phyloP scores from a whole-genome alignment of 768 basidiomycete genomes.

The Macrolepiota albuminosa region DNA sequence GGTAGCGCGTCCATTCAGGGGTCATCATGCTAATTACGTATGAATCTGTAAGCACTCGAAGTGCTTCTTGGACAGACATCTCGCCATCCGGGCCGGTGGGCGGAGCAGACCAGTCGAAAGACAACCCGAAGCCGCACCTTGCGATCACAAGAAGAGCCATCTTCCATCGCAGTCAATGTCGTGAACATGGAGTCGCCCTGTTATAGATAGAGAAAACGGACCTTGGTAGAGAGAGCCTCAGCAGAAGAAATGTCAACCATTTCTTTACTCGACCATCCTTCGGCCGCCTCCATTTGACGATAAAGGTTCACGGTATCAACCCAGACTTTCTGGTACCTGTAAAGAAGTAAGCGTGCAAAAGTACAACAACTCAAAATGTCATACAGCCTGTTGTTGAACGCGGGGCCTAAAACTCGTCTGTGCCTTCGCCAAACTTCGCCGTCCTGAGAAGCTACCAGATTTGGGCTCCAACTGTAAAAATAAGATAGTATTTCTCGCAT shows the following conservation, averaged over 20 bases:
- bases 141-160: constrained; percentile 37
- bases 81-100: constrained; percentile 28
- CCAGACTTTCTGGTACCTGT: constrained; percentile 31
- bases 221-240: constrained; percentile 3
- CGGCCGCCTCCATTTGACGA: constrained; percentile 23
- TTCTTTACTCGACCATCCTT: constrained; percentile 21
- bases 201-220: not conserved
- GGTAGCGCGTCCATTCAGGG: constrained; percentile 9
- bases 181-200: not conserved
- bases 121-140: constrained; percentile 41
- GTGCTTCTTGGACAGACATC: constrained; percentile 32
- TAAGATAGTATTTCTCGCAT: not conserved
- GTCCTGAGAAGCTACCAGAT: constrained; percentile 16
- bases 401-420: constrained; percentile 36
- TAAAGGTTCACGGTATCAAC: constrained; percentile 22
- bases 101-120: constrained; percentile 33
- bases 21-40: constrained; percentile 1
- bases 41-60: constrained; percentile 27
- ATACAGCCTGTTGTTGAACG: constrained; percentile 37
- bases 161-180: constrained; percentile 26
- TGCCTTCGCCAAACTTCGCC: constrained; percentile 41
- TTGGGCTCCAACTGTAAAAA: constrained; percentile 4
- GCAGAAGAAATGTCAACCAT: constrained; percentile 13
- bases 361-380: not conserved
- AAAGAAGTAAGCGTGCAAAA: not conserved